These are phyloP conservation scores for Peronospora belbahrii DNA, from an alignment of 352 stramenopile genomes.

Conservation along the genomic window DNA sequence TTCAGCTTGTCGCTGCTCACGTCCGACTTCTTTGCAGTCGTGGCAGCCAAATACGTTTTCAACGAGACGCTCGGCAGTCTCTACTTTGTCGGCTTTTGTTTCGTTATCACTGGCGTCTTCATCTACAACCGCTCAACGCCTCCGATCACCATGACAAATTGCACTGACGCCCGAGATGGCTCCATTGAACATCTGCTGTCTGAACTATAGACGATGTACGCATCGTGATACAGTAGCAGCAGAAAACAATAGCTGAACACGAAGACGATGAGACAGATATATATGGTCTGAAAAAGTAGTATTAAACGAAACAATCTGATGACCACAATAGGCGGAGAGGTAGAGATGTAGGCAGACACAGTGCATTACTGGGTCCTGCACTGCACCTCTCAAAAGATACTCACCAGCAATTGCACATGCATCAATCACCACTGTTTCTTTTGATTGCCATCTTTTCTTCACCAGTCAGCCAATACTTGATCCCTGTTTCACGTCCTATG, in stretches of 20 bases:
- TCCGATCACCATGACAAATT: slow-evolving; percentile 27
- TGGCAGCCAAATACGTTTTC: too few species aligned
- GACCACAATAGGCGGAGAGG: neutral
- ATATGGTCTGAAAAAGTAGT: slow-evolving; percentile 10
- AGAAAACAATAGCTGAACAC: slow-evolving; percentile 11
- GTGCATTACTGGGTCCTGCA: neutral
- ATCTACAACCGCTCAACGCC: slow-evolving; percentile 63
- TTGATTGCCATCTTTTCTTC: neutral
- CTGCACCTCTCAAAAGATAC: neutral
- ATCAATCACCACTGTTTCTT: neutral
- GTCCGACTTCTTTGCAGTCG: too few species aligned
- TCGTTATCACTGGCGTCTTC: slow-evolving; percentile 65
- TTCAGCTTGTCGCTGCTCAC: too few species aligned
- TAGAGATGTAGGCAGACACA: neutral
- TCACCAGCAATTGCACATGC: neutral
- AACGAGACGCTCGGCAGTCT: too few species aligned
- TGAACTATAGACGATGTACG: slow-evolving; percentile 1
- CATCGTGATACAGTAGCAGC: neutral
- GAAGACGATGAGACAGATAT: slow-evolving; percentile 15
- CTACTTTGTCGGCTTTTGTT: too few species aligned
- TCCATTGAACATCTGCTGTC: slow-evolving; percentile 9
- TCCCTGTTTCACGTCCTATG: neutral
- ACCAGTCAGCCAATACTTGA: neutral
- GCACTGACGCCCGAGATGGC: slow-evolving; percentile 26
- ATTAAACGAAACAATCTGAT: slow-evolving; percentile 22